Conservation (phyloP, 768 basidiomycete species). For the Suillus americanus region DNA sequence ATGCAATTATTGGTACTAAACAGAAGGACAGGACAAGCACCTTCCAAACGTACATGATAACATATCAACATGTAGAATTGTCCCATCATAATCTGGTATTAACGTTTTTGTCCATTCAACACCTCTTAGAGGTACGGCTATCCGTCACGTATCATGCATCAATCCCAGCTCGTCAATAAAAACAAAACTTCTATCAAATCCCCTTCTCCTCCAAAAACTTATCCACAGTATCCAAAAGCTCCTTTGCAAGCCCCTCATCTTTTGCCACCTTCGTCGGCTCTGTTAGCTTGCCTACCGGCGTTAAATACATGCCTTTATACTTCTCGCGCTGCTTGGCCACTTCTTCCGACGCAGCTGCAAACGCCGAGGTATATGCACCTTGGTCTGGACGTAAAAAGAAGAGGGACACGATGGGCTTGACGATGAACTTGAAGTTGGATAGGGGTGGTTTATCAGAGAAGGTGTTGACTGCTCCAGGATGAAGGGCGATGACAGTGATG, state of each 20-base stretch:
- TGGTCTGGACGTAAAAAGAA: constrained; percentile 19
- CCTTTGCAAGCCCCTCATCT: constrained; percentile 25
- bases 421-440: constrained; percentile 15
- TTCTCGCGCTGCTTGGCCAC: constrained; percentile 19
- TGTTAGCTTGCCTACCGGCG: constrained; percentile 22
- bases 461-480: constrained; percentile 35
- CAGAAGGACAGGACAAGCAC: no score
- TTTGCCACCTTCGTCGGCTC: constrained; percentile 12
- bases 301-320: constrained; percentile 31
- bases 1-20: no score
- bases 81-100: no score
- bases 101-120: no score
- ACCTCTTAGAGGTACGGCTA: not conserved
- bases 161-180: not conserved
- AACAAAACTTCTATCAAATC: constrained; percentile 10
- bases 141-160: not conserved
- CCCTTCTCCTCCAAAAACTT: constrained; percentile 22
- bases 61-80: not conserved
- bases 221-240: constrained; percentile 31
- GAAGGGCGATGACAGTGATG: constrained; percentile 27
- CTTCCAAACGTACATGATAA: not conserved
- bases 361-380: constrained; percentile 27
- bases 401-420: constrained; percentile 19
- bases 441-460: not conserved
- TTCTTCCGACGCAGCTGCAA: constrained; percentile 31